Percentiles rank a stretch among this genome's conserved stretches.
Evolutionary conservation across 768 basidiomycete genomes (phyloP).

Genomic region (Boletus coccyginus): DNA sequence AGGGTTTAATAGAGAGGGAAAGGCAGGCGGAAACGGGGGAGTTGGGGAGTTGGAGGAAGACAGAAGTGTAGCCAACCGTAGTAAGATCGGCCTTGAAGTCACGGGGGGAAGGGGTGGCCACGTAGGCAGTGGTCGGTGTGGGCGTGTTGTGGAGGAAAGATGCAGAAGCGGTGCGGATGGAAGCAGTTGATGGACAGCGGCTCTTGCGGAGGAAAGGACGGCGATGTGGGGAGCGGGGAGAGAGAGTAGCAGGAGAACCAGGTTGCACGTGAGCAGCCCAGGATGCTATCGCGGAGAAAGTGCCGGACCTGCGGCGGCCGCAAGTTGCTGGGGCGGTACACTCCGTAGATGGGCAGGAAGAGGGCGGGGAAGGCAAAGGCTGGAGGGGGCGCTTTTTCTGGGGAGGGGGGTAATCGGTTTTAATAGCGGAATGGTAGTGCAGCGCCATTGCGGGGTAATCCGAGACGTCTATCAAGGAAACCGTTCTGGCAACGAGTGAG

Average conservation of each 20-base stretch:
- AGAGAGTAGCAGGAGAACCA: conserved; percentile 54
- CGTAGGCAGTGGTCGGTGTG: conserved; percentile 36
- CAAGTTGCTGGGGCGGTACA: conserved; percentile 14
- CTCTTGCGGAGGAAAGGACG: conserved; percentile 31
- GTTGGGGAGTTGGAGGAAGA: conserved; percentile 58
- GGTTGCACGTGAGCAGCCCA: conserved; percentile 71
- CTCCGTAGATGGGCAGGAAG: neutral
- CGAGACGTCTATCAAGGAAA: conserved; percentile 2
- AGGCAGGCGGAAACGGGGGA: conserved; percentile 37
- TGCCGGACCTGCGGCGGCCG: conserved; percentile 38
- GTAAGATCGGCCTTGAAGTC: conserved; percentile 55
- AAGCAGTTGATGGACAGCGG: conserved; percentile 37
- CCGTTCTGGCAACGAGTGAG: neutral
- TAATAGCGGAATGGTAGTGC: conserved; percentile 9
- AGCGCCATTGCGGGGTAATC: conserved; percentile 13
- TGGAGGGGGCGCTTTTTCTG: conserved; percentile 35
- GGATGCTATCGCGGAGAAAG: conserved; percentile 48
- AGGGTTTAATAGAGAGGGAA: conserved; percentile 6
- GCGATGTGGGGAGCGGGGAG: conserved; percentile 40
- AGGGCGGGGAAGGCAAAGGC: conserved; percentile 28
- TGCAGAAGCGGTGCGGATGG: conserved; percentile 39
- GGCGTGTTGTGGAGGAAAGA: conserved; percentile 46
- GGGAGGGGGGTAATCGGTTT: conserved; percentile 35
- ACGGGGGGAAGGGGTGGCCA: conserved; percentile 41
- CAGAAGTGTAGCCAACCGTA: conserved; percentile 60